Base-by-base conservation (phyloP, 352 stramenopile species). In the Phytophthora constricta region DNA sequence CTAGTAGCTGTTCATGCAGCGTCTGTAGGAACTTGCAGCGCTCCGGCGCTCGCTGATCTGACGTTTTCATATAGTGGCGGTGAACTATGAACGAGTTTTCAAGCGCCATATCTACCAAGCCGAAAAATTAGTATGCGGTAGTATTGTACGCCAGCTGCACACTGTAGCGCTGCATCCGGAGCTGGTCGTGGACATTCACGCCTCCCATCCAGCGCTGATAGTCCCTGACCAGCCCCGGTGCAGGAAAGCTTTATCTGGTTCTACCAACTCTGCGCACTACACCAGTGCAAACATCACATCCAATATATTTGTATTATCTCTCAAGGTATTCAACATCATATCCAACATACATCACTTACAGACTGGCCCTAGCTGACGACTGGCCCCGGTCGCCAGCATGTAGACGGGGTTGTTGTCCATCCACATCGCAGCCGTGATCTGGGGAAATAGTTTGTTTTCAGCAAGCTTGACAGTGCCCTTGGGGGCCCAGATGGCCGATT, bases 401-500 rank as follows among this genome's bases (percentile, higher is more conserved):
- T 45, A 13, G 17, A 45, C 37, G 37, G 37, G 37, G 17, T 11
- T 4, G 8, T 45, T 45, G 17, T 45, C 37, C 37, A 45, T 45
- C 16, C 37, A 45, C 37, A 45, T 45, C 4, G 37, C 9, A 5
- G 37, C 37, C 9, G 37, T 45, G 37, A 45, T 11, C 17, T 45
- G 37, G 17, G 37, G 37, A 20, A 45, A 45, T 16, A 19, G 7
- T 19, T 45, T 45, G 37, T 51, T 51, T 13, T 50, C 13, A 1
- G 52, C 52, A 3, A 60, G 23, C 26, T 60, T 60, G 10, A 41
- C 28, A 1, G 52, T 51, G 2, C 39, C 52, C n/a, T 27, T 1
- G 37, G 25, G 9, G 52, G 34, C 14, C 39, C 17, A 2, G 37
- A 1, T 56, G 34, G 49, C 26, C 16, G 8, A 20, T 45, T 45